Conservation (phyloP, 768 basidiomycete genomes). For the Leccinum uliginosum region DNA sequence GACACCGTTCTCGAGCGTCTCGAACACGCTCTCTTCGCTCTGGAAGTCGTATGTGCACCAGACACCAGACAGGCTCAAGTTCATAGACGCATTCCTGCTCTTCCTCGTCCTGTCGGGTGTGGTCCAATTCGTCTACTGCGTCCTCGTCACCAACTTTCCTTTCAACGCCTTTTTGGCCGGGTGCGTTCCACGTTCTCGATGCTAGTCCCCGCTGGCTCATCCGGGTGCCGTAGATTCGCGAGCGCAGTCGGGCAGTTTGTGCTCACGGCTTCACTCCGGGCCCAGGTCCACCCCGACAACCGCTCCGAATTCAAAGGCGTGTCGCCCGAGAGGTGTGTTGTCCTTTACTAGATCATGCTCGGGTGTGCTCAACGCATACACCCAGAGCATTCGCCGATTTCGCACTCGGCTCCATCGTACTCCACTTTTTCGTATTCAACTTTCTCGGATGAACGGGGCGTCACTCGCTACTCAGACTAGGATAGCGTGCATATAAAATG, state of each 20-base stretch:
- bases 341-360: neutral
- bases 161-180: constrained; percentile 97
- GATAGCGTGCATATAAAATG: constrained; percentile 8
- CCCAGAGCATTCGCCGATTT: constrained; percentile 96
- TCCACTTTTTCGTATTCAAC: constrained; percentile 99
- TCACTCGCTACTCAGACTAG: neutral
- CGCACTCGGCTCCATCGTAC: constrained; percentile 86
- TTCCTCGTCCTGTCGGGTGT: constrained; percentile 92
- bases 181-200: constrained; percentile 47
- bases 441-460: constrained; percentile 71
- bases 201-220: neutral
- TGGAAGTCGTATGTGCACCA: constrained; percentile 74
- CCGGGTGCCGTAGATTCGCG: constrained; percentile 68
- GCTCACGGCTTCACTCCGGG: constrained; percentile 83
- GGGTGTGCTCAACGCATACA: neutral
- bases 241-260: constrained; percentile 98
- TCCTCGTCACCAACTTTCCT: constrained; percentile 88
- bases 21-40: constrained; percentile 47
- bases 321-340: constrained; percentile 83
- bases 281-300: constrained; percentile 88
- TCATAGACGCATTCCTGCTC: constrained; percentile 88
- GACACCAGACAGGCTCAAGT: constrained; percentile 83
- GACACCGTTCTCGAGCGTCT: constrained; percentile 10
- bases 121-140: constrained; percentile 86
- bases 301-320: constrained; percentile 81